Percentiles rank a stretch among this genome's conserved stretches.
These are phyloP conservation scores for Stephanocyclus meneghinianus DNA, from an alignment of 352 stramenopile genomes.

Conservation along the genomic window DNA sequence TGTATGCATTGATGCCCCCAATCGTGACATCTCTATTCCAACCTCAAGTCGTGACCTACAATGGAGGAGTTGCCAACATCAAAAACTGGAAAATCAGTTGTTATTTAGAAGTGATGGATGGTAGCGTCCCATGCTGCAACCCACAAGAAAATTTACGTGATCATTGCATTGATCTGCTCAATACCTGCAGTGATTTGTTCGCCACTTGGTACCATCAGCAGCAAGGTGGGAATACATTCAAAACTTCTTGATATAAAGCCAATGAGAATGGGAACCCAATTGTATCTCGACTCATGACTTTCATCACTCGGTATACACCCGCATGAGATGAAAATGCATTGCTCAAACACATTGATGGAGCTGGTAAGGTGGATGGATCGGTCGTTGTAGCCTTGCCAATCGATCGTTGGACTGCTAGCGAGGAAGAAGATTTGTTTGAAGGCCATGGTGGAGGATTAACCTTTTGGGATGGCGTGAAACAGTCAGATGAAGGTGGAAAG, in stretches of 20 bases:
- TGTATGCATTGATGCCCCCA: constrained; percentile 71
- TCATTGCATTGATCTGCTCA: constrained; percentile 64
- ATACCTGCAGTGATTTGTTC: constrained; percentile 73
- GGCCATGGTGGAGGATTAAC: constrained; percentile 74
- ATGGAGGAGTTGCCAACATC: constrained; percentile 75
- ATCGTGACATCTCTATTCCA: constrained; percentile 67
- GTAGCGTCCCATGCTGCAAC: constrained; percentile 73
- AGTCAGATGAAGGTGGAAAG: constrained; percentile 10
- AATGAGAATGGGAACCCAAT: constrained; percentile 35
- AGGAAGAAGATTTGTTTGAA: constrained; percentile 69
- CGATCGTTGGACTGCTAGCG: constrained; percentile 65
- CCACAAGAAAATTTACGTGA: constrained; percentile 57
- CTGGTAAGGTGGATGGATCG: constrained; percentile 79
- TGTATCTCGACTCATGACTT: constrained; percentile 77
- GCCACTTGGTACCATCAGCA: constrained; percentile 76
- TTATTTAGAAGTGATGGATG: constrained; percentile 81
- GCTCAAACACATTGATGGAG: constrained; percentile 77
- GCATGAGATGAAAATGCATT: constrained; percentile 75
- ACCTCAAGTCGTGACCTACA: constrained; percentile 77
- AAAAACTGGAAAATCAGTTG: constrained; percentile 81
- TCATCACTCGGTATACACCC: constrained; percentile 81
- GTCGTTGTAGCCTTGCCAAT: constrained; percentile 77
- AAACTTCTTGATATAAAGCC: constrained; percentile 22
- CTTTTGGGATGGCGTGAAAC: constrained; percentile 77
- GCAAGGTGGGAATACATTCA: constrained; percentile 64